Evolutionary conservation across 108 stramenopile species (phyloP), one percentile per base, ranked within the genome.

Genomic region (Seminavis robusta): DNA sequence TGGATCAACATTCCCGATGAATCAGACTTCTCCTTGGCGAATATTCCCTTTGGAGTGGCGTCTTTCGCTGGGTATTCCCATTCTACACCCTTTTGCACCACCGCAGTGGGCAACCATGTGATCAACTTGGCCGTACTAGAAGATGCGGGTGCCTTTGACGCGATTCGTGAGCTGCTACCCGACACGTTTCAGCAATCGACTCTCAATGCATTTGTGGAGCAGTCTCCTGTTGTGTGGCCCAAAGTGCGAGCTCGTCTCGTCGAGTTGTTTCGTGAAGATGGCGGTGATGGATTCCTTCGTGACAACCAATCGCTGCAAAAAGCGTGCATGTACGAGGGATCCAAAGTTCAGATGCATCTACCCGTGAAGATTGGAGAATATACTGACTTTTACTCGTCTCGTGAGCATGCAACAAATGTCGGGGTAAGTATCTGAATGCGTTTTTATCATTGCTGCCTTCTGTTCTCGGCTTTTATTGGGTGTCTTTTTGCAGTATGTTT

Each of bases 331-430:
- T 56, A 71, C 38, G 61, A 69, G 28, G 23, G 81, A 23, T 5
- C 40, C 7, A 27, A 62, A 1, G 78, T 84, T 3, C 23, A 46
- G 15, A 83, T 84, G 68, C 79, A 84, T 29, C 52, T 95, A 4
- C 94, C 94, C 9, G 81, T 82, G 31, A 51, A 49, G 5, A 90
- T 95, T 47, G 86, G 88, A 17, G 89, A 92, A 45, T 95, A 92
- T 65, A 92, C 94, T 19, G 94, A 92, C 41, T 95, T 92, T 48
- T 95, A 95, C 69, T 75, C 76, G n/a, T 83, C 81, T 16, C 71
- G 89, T 10, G 88, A 94, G 52, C 94, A 94, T 69, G 94, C 94
- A 3, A 92, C 90, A 16, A 94, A 94, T 66, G 77, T 91, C 10
- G 9, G n/a, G 10, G 9, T 11, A 13, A 37, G 36, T 37, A 9